Evolutionary conservation across 1,284 basidiomycete genomes (phyloP), one percentile per base, ranked within the genome.

Genomic region (Marasmius tenuissimus): DNA sequence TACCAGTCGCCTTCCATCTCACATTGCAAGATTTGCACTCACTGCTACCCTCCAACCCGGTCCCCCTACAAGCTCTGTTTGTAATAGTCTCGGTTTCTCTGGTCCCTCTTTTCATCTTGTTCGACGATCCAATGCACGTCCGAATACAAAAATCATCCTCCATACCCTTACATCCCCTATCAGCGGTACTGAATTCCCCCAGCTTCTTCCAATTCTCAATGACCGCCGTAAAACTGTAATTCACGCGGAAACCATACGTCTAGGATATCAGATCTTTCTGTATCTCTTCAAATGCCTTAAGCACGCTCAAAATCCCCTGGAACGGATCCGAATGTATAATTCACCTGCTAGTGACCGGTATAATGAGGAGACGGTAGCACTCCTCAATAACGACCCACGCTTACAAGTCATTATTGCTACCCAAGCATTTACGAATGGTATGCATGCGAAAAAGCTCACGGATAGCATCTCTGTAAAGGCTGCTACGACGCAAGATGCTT

Each of bases 1-100:
- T 14, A 57, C 53, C 50, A 51, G 58, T 47, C 63, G 58, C 1
- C 58, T 65, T 4, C 61, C 63, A 0, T 59, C 58, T 16, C n/a
- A 14, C 20, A 42, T 45, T 4, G 59, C 63, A 8, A 37, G 49
- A 8, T 53, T 57, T 18, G 63, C 53, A 0, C 39, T 65, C 38
- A 51, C 61, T 1, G 61, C 63, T 2, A 65, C 63, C 1, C n/a
- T 65, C 0, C 57, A 60, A 45, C 61, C 63, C 35, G 61, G 63
- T 5, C 3, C 38, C 0, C 20, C 53, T 2, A 50, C 45, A 0
- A 20, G 45, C 0, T 48, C 54, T 0, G 39, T 65, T 7, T 58
- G 53, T 38, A 7, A 38, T 0, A 60, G 58, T 40, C 63, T 65
- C 2, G 59, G 61, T 14, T 60, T 60, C 37, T 37, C 27, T n/a